Conservation (phyloP, 768 basidiomycete genomes). For the Amanita rubescens region DNA sequence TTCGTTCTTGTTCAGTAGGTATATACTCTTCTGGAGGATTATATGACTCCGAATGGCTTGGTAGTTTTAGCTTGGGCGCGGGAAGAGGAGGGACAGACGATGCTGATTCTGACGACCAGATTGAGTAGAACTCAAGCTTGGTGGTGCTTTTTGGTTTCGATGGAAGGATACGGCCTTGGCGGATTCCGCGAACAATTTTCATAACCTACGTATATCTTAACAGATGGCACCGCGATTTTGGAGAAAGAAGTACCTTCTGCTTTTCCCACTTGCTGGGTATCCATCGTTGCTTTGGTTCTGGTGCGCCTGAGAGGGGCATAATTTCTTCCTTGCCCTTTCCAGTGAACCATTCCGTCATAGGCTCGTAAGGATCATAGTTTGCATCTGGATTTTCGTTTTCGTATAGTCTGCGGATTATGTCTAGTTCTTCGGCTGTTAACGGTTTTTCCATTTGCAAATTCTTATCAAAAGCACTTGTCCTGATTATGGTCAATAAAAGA, state of each 20-base stretch:
- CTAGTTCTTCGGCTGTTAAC: conserved; percentile 84
- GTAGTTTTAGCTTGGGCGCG: conserved; percentile 85
- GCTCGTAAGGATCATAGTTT: conserved; percentile 86
- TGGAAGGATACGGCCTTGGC: conserved; percentile 89
- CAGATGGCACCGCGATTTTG: background rate
- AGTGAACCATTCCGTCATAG: conserved; percentile 95
- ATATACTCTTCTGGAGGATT: conserved; percentile 98
- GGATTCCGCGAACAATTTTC: conserved; percentile 99
- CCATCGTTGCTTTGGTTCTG: conserved; percentile 95
- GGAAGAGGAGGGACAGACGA: conserved; percentile 83
- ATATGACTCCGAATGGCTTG: conserved; percentile 94
- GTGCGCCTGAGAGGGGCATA: conserved; percentile 87
- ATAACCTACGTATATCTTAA: conserved; percentile 56
- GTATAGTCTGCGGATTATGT: conserved; percentile 90
- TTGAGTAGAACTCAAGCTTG: conserved; percentile 70
- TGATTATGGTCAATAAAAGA: conserved; percentile 18
- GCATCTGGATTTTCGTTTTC: conserved; percentile 88
- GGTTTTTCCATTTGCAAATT: conserved; percentile 79
- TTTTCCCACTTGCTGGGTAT: conserved; percentile 99
- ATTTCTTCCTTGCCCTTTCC: conserved; percentile 90
- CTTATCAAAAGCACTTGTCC: conserved; percentile 93
- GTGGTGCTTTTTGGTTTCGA: conserved; percentile 75
- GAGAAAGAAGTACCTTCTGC: conserved; percentile 64
- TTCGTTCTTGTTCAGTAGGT: conserved; percentile 72
- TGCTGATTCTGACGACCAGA: conserved; percentile 83